Evolutionary conservation across 2,329 filamentous ascomycete genomes (phyloP).

Genomic region (Coniochaeta sp.): DNA sequence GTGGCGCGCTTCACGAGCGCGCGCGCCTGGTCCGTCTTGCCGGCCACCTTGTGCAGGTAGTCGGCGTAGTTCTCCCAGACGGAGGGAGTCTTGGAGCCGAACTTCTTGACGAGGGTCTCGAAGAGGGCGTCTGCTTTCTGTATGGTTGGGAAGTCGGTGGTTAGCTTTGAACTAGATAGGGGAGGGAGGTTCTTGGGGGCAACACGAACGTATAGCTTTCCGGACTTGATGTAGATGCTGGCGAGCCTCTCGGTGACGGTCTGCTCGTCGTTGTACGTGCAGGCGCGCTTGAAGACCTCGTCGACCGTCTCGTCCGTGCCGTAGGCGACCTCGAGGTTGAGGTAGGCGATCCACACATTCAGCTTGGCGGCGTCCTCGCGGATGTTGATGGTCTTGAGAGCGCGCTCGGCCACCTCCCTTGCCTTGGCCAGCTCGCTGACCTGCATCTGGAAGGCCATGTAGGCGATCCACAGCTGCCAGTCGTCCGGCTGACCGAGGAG

Average conservation of each 20-base stretch:
- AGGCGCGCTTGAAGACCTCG: constrained; percentile 83
- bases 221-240: constrained; percentile 91
- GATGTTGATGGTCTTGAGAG: constrained; percentile 84
- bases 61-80: constrained; percentile 94
- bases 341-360: constrained; percentile 88
- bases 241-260: constrained; percentile 84
- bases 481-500: constrained; percentile 88
- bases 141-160: constrained; percentile 4
- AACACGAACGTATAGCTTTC: constrained; percentile 61
- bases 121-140: constrained; percentile 87
- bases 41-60: constrained; percentile 73
- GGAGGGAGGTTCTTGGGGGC: neutral
- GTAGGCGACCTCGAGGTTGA: constrained; percentile 91
- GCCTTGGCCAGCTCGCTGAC: constrained; percentile 84
- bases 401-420: constrained; percentile 82
- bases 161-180: neutral
- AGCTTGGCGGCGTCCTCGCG: constrained; percentile 87
- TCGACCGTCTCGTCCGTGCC: constrained; percentile 77
- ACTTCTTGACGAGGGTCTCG: constrained; percentile 80
- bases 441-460: constrained; percentile 98
- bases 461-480: constrained; percentile 89
- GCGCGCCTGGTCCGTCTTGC: constrained; percentile 66
- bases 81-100: constrained; percentile 68
- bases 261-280: constrained; percentile 86
- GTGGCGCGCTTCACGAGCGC: constrained; percentile 75